Percentiles rank a stretch among this genome's conserved stretches.
phyloP scores from a whole-genome alignment of 2,329 filamentous ascomycete genomes.

The Waltergamsia citrina region DNA sequence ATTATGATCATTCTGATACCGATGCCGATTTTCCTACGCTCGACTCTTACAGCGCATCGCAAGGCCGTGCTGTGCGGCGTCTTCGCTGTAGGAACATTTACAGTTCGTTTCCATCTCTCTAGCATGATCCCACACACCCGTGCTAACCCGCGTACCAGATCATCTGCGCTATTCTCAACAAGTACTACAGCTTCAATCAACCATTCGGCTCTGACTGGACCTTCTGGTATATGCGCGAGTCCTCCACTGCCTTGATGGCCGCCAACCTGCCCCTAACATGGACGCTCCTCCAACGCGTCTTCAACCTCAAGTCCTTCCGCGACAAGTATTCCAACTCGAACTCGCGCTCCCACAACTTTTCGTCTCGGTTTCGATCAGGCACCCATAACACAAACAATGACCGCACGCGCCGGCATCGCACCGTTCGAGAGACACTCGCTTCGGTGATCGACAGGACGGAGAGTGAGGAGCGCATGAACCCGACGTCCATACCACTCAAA shows the following conservation, averaged over 20 bases:
- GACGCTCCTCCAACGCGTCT: conserved; percentile 27
- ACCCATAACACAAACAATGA: neutral
- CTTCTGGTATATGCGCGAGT: conserved; percentile 35
- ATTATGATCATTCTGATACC: conserved; percentile 47
- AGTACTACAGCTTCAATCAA: conserved; percentile 29
- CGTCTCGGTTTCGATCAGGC: conserved; percentile 2
- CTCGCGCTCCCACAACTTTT: neutral
- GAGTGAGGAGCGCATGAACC: conserved; percentile 5
- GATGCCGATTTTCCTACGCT: conserved; percentile 38
- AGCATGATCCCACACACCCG: neutral
- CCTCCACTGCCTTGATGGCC: conserved; percentile 33
- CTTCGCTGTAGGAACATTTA: conserved; percentile 34
- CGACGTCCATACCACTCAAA: conserved; percentile 13
- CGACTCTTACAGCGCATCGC: conserved; percentile 36
- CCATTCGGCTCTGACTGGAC: conserved; percentile 28
- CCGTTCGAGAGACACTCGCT: neutral
- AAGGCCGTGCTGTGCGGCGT: conserved; percentile 39
- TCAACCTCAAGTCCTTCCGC: conserved; percentile 18
- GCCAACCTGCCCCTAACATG: conserved; percentile 32
- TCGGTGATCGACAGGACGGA: neutral
- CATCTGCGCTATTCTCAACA: conserved; percentile 36
- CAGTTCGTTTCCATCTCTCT: conserved; percentile 17
- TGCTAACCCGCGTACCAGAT: conserved; percentile 22
- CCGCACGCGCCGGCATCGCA: neutral
- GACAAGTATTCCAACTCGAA: conserved; percentile 10